Evolutionary conservation across 495 filamentous ascomycete genomes (phyloP).

Genomic region (Pyrenopolyporus hunteri): DNA sequence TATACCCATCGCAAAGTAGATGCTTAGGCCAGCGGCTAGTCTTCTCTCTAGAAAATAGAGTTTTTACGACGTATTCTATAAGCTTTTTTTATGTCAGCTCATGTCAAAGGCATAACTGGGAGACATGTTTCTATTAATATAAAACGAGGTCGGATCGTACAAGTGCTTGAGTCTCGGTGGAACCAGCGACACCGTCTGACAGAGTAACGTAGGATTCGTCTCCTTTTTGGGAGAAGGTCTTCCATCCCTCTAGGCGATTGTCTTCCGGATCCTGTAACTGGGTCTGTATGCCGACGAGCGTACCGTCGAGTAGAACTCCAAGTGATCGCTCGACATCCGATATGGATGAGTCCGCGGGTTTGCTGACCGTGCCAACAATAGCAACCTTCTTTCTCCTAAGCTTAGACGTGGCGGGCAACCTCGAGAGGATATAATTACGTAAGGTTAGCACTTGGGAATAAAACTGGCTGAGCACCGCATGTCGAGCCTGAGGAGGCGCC

Average conservation of each 20-base stretch:
- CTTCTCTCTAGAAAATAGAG: slow-evolving; percentile 68
- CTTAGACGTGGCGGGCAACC: slow-evolving; percentile 52
- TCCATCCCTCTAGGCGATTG: slow-evolving; percentile 61
- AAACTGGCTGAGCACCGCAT: slow-evolving; percentile 76
- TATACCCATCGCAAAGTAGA: slow-evolving; percentile 80
- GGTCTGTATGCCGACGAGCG: slow-evolving; percentile 64
- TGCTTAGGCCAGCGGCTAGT: slow-evolving; percentile 65
- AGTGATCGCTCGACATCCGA: slow-evolving; percentile 51
- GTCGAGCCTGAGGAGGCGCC: slow-evolving; percentile 42
- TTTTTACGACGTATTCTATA: slow-evolving; percentile 81
- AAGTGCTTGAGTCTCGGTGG: slow-evolving; percentile 44
- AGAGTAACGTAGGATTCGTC: slow-evolving; percentile 59
- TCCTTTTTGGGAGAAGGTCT: slow-evolving; percentile 69
- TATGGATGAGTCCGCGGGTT: slow-evolving; percentile 26
- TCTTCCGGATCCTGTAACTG: slow-evolving; percentile 45
- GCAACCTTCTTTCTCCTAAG: slow-evolving; percentile 54
- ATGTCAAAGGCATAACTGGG: slow-evolving; percentile 2
- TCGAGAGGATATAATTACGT: slow-evolving; percentile 70
- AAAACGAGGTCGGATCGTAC: slow-evolving; percentile 27
- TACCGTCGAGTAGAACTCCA: slow-evolving; percentile 67
- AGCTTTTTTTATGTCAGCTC: slow-evolving; percentile 61
- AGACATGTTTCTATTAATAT: slow-evolving; percentile 6
- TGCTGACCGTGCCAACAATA: slow-evolving; percentile 45
- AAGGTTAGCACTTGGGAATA: slow-evolving; percentile 72
- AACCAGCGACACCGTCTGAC: slow-evolving; percentile 50